Evolutionary conservation across 1,284 basidiomycete species (phyloP), one percentile per base, ranked within the genome.

Genomic region (Tranzscheliella williamsii): DNA sequence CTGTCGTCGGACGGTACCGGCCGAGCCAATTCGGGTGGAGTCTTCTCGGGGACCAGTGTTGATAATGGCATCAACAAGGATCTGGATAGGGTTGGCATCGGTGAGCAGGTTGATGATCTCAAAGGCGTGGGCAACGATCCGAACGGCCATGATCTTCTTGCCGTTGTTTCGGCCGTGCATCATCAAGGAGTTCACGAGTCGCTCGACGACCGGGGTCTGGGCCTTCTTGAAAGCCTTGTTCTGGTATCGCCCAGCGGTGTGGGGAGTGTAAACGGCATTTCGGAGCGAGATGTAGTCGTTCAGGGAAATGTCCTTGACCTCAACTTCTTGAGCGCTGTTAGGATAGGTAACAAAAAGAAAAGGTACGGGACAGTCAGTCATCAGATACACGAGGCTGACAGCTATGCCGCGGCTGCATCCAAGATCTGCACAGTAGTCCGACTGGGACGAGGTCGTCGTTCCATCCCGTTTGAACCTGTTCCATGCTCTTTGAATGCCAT

Each of bases 101-200:
- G 91, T 92, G 81, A 99, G 90, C 79, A 99, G 91, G 85, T 98
- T 89, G 82, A 98, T 95, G 82, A 99, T 95, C 84, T 99, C 95
- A 80, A 98, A 99, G 47, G 95, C 91, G 82, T 99, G 95, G 63
- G 92, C 90, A 76, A 99, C 95, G 77, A 99, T 99, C 82, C 95
- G 92, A 81, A 99, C 91, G 75, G 95, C 89, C 83, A 99, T 84
- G 80, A 97, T 87, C 84, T 98, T 98, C 86, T 98, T 98, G 79
- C 95, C 95, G 84, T 95, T 98, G 89, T 99, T 99, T 82, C 95
- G 92, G 71, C 95, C 95, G 84, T 98, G 96, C 94, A 98, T 98
- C 95, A 98, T 77, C 52, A 76, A 67, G 91, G 89, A 89, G 85
- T 97, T 94, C 69, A 98, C 94, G 73, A 98, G 85, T 79, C 94